A percentile compares a stretch with the other conserved stretches of the same genome.
phyloP scores from a whole-genome alignment of 2,329 filamentous ascomycete genomes.

The Pseudopithomyces maydicus region DNA sequence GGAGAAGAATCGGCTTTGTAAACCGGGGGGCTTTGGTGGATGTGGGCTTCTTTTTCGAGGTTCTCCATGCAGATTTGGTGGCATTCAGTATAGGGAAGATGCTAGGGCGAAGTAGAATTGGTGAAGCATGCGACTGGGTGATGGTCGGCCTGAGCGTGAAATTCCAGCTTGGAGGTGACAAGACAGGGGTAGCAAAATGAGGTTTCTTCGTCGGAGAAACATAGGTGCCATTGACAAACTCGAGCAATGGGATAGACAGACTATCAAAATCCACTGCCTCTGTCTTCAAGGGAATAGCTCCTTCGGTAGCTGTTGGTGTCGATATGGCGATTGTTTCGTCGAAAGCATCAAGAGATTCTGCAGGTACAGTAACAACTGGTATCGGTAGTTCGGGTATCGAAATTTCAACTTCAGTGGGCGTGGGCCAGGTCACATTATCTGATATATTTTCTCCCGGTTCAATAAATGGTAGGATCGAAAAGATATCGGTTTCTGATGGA shows the following conservation, averaged over 20 bases:
- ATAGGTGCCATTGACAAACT: slow-evolving; percentile 4
- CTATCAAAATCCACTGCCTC: background rate
- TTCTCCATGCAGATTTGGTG: background rate
- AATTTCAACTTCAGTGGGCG: background rate
- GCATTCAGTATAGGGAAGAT: background rate
- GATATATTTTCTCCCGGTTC: slow-evolving; percentile 3
- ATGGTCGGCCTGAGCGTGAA: background rate
- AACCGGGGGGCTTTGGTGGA: background rate
- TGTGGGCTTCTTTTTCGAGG: background rate
- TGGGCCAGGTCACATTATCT: slow-evolving; percentile 5
- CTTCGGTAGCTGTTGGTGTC: background rate
- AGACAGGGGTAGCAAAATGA: background rate
- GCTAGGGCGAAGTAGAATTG: background rate
- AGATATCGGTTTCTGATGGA: background rate
- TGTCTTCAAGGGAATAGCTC: background rate
- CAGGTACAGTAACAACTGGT: background rate
- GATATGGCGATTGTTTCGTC: background rate
- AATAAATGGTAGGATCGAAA: slow-evolving; percentile 3
- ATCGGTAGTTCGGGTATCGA: background rate
- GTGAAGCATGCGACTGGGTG: background rate
- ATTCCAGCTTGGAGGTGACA: background rate
- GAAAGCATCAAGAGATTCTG: background rate
- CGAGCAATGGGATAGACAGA: background rate
- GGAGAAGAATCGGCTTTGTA: background rate
- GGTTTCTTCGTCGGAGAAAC: background rate